Conservation (phyloP, 495 filamentous ascomycete species). For the Podospora pseudopauciseta region DNA sequence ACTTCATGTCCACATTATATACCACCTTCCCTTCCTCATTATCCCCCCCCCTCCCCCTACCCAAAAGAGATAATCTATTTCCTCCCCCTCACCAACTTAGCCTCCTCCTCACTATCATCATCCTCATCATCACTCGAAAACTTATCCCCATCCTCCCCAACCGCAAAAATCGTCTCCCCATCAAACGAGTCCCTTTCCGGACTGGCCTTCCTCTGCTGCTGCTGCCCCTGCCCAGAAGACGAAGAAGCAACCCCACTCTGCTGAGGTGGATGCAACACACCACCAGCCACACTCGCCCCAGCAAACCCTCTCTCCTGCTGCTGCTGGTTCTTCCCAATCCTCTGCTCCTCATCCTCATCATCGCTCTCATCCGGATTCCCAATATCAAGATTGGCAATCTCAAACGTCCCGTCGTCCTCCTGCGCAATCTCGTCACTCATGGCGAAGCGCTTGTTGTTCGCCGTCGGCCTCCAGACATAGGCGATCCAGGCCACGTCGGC, state of each 20-base stretch:
- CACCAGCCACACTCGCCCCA: conserved; percentile 2
- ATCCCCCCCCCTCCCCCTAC: background rate
- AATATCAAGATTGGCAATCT: conserved; percentile 77
- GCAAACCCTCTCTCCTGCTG: conserved; percentile 15
- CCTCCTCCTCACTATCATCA: conserved; percentile 61
- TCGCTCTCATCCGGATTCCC: conserved; percentile 72
- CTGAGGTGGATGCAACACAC: background rate
- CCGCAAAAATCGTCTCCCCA: conserved; percentile 91
- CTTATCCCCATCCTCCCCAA: conserved; percentile 80
- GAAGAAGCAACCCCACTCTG: conserved; percentile 4
- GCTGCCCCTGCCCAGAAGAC: conserved; percentile 15
- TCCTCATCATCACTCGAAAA: conserved; percentile 41
- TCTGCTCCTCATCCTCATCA: conserved; percentile 51
- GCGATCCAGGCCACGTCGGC: conserved; percentile 86
- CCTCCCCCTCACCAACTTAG: conserved; percentile 57
- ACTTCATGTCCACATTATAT: background rate
- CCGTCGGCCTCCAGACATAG: conserved; percentile 96
- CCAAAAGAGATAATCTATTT: conserved; percentile 17
- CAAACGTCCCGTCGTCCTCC: conserved; percentile 94
- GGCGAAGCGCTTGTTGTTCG: conserved; percentile 93
- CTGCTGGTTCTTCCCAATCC: conserved; percentile 27
- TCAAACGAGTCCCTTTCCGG: conserved; percentile 70
- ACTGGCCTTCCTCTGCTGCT: conserved; percentile 29
- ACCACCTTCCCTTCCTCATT: background rate
- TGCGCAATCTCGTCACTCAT: conserved; percentile 99